A percentile compares a stretch with the other conserved stretches of the same genome.
Conservation (phyloP, 176 grass and related monocot genomes). For the Aegilops tauschii region DNA sequence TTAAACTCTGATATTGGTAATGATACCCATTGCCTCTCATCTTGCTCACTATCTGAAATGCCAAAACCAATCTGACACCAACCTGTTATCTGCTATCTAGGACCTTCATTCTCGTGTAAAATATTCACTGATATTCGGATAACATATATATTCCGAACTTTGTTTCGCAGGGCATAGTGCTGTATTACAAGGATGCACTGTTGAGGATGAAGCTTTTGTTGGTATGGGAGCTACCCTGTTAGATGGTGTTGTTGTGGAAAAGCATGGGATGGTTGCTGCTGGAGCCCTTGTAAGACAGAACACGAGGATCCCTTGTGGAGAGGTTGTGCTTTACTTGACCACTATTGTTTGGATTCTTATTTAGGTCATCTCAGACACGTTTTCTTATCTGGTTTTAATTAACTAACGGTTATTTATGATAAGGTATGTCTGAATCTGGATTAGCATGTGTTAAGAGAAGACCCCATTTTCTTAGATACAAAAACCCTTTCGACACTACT, state of each 20-base stretch:
- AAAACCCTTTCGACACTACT: not conserved
- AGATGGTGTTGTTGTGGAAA: constrained; percentile 89
- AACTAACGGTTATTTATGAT: not conserved
- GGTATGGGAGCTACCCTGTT: constrained; percentile 83
- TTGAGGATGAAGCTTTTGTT: constrained; percentile 98
- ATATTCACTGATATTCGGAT: not conserved
- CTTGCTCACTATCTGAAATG: not conserved
- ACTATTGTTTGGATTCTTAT: constrained; percentile 27
- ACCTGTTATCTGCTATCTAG: not conserved
- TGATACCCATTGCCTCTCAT: not conserved
- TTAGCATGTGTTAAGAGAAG: not conserved
- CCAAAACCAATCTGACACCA: not conserved
- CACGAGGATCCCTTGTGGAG: constrained; percentile 79
- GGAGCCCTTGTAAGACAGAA: constrained; percentile 92
- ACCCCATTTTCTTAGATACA: not conserved
- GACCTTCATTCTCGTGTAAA: not conserved
- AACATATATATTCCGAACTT: constrained; percentile 14
- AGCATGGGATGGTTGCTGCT: constrained; percentile 94
- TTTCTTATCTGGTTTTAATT: constrained; percentile 10
- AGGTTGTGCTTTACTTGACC: constrained; percentile 47
- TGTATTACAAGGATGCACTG: constrained; percentile 92
- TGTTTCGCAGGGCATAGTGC: constrained; percentile 77
- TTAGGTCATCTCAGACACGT: not conserved
- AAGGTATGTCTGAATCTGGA: not conserved
- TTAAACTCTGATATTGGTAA: not conserved